Conservation (phyloP, 108 stramenopile species). For the Conticribra weissflogii region DNA sequence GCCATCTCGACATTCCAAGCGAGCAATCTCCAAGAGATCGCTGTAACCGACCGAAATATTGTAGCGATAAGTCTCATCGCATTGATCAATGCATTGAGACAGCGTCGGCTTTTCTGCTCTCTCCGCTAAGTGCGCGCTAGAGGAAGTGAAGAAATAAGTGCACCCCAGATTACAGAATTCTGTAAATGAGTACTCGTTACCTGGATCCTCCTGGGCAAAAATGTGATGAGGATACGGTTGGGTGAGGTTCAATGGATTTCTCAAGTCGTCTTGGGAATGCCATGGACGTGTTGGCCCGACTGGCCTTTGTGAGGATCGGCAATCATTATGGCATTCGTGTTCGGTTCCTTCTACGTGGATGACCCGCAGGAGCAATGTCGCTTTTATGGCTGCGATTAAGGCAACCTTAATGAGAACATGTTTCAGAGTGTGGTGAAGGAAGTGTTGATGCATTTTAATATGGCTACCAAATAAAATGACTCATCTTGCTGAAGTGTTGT, state of each 20-base stretch:
- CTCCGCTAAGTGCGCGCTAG: neutral
- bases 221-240: slow-evolving; percentile 31
- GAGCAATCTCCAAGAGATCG: slow-evolving; percentile 60
- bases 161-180: slow-evolving; percentile 32
- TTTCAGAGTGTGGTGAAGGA: too few relatives aligned
- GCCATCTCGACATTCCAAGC: slow-evolving; percentile 75
- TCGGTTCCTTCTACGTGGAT: slow-evolving; percentile 7
- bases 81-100: slow-evolving; percentile 32
- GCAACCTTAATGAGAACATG: too few relatives aligned
- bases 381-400: neutral
- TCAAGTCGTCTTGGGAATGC: slow-evolving; percentile 9
- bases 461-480: too few relatives aligned
- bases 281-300: slow-evolving; percentile 34
- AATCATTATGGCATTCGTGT: slow-evolving; percentile 29
- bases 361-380: neutral
- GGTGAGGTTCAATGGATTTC: slow-evolving; percentile 26
- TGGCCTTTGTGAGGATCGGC: slow-evolving; percentile 19
- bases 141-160: slow-evolving; percentile 28
- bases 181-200: slow-evolving; percentile 7
- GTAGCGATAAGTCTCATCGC: slow-evolving; percentile 58
- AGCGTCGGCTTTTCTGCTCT: slow-evolving; percentile 3
- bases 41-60: slow-evolving; percentile 59
- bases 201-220: slow-evolving; percentile 12
- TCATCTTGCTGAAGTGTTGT: too few relatives aligned
- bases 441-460: too few relatives aligned